Evolutionary conservation across 75 land plant genomes (phyloP).

Genomic region (Cryptomeria japonica): DNA sequence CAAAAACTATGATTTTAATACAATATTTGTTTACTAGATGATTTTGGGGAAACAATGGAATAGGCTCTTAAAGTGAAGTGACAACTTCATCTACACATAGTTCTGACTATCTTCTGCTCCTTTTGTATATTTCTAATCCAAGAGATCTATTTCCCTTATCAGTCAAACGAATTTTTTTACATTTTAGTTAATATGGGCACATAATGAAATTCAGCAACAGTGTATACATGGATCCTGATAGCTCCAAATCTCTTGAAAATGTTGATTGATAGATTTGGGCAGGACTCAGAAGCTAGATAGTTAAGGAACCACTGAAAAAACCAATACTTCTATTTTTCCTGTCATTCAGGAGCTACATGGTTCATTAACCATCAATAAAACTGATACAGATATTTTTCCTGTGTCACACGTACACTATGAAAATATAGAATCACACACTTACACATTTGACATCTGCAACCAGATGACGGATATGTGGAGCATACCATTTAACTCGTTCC

Average conservation of each 20-base stretch:
- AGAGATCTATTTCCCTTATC: not conserved
- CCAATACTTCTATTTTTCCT: not conserved
- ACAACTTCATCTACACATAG: not conserved
- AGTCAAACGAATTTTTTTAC: not conserved
- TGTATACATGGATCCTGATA: not conserved
- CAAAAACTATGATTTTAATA: not conserved
- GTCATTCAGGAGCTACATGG: not conserved
- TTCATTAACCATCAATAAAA: not conserved
- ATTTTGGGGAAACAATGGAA: not conserved
- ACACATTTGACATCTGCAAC: conserved; percentile 83
- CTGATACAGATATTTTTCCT: not conserved
- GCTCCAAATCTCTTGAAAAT: conserved; percentile 1
- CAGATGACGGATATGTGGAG: conserved; percentile 90
- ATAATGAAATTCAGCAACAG: not conserved
- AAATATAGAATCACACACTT: conserved; percentile 1
- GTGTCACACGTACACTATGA: not conserved
- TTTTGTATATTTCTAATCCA: not conserved
- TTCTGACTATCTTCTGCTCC: not conserved
- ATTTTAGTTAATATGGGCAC: not conserved
- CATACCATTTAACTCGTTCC: conserved; percentile 96
- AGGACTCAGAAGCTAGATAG: not conserved
- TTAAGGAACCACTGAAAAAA: not conserved
- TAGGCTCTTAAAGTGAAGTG: not conserved
- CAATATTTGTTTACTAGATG: not conserved
- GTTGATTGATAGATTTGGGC: not conserved